Evolutionary conservation across 1,284 basidiomycete species (phyloP), one percentile per base, ranked within the genome.

Genomic region (Sanguinoderma infundibulare): DNA sequence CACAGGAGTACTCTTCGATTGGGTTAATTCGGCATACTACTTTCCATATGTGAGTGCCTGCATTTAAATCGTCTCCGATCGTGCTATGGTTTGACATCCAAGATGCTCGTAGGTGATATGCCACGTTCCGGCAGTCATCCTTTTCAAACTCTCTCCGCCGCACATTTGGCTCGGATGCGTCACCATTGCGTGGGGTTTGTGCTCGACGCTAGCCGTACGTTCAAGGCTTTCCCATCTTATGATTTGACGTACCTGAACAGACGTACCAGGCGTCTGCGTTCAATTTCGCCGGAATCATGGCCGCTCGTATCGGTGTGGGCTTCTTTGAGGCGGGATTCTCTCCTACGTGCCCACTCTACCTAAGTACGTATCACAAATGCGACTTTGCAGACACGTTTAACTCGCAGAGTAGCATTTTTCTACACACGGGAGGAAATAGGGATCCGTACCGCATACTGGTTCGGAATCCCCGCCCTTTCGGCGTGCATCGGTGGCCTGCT

Each of bases 381-480:
- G 9, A 10, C 9, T 5, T 2, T 30, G 8, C 53, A n/a, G 30
- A 1, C 12, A 4, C 30, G 36, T 50, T 44, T 20, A 22, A 12
- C 35, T 7, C 17, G 22, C 32, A 44, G 14, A 26, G 47, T 14
- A 91, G 89, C 90, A 0, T 82, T 90, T 59, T 92, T 88, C 72
- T 92, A 92, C 73, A 92, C 90, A 7, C 90, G 86, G 67, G 72
- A 79, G 5, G 90, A 92, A 73, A 83, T 90, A 65, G 91, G 90
- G 17, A 74, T 88, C 53, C 82, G 90, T 72, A 81, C 92, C 75
- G 90, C 89, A 69, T 92, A 88, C 87, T 92, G 89, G 89, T 91
- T 91, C 67, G 89, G 88, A 8, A 91, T 91, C 69, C 90, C 90
- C 22, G 88, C 90, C 2, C 86, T 91, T 9, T 87, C 91, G 22